These are phyloP conservation scores for Zygosaccharomyces pseudobailii DNA, from an alignment of 1,139 yeast genomes.

Conservation along the genomic window DNA sequence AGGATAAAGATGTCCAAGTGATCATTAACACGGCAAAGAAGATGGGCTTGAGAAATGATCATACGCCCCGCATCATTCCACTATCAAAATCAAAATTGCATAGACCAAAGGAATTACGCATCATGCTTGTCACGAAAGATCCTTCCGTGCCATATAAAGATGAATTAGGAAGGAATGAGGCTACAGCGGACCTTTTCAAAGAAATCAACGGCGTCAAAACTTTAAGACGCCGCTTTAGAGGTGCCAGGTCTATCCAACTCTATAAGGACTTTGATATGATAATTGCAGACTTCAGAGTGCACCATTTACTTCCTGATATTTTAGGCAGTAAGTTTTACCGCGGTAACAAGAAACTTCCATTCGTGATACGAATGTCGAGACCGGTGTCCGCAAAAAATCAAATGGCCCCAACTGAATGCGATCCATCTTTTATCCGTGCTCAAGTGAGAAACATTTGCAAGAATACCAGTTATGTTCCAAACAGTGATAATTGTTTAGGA, in stretches of 20 bases:
- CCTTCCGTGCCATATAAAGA: conserved; percentile 55
- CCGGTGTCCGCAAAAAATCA: conserved; percentile 39
- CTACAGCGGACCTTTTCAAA: conserved; percentile 55
- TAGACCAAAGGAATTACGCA: conserved; percentile 44
- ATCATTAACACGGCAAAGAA: conserved; percentile 52
- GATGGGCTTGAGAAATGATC: conserved; percentile 48
- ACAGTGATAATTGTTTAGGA: conserved; percentile 43
- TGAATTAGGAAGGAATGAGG: conserved; percentile 40
- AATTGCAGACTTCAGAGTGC: conserved; percentile 61
- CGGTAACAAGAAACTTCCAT: conserved; percentile 57
- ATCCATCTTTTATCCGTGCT: conserved; percentile 52
- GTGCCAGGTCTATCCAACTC: conserved; percentile 43
- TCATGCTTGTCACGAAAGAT: conserved; percentile 62
- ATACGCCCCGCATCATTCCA: conserved; percentile 62
- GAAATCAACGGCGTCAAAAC: conserved; percentile 56
- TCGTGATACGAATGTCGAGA: conserved; percentile 59
- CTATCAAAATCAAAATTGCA: conserved; percentile 46
- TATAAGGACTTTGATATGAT: conserved; percentile 61
- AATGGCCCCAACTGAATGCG: conserved; percentile 35
- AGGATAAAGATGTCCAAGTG: conserved; percentile 40
- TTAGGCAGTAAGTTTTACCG: conserved; percentile 55
- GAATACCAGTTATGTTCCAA: conserved; percentile 57
- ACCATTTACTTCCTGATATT: conserved; percentile 51
- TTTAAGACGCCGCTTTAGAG: conserved; percentile 44
- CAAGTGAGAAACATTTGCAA: conserved; percentile 59